Conservation (phyloP, 1,284 basidiomycete species). For the Boletus subluridellus region DNA sequence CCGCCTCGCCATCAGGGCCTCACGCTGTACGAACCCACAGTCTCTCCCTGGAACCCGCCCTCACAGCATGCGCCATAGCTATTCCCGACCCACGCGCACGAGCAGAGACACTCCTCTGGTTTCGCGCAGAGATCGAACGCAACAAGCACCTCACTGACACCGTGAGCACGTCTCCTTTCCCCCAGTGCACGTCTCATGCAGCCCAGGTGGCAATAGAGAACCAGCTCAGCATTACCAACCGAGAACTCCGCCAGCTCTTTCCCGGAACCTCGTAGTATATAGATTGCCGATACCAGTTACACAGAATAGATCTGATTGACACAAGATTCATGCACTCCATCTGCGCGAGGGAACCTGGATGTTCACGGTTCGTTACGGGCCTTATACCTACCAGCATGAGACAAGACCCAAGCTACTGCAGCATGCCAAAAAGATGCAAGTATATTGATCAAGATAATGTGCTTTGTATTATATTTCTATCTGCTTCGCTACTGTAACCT, state of each 20-base stretch:
- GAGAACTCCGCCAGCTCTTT: conserved; percentile 56
- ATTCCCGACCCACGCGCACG: conserved; percentile 60
- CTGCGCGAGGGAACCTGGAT: background rate
- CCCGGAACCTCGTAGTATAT: conserved; percentile 2
- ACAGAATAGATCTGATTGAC: background rate
- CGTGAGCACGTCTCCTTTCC: conserved; percentile 37
- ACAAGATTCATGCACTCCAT: background rate
- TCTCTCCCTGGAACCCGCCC: conserved; percentile 1
- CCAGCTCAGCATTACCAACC: conserved; percentile 45
- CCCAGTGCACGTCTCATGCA: conserved; percentile 16
- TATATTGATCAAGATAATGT: conserved; percentile 68
- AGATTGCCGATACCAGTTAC: background rate
- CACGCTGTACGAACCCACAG: conserved; percentile 48
- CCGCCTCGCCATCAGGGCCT: conserved; percentile 61
- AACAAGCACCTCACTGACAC: conserved; percentile 54
- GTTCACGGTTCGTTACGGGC: background rate
- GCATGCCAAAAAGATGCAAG: background rate
- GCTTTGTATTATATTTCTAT: conserved; percentile 91
- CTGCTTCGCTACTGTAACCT: conserved; percentile 71
- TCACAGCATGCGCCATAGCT: conserved; percentile 37
- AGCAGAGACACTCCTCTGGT: conserved; percentile 65
- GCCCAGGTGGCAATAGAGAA: conserved; percentile 47
- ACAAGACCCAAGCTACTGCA: background rate
- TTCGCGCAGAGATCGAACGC: conserved; percentile 67
- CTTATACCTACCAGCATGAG: background rate